Base-by-base conservation (phyloP, 2,329 filamentous ascomycete species). In the Myriosclerotinia curreyana region DNA sequence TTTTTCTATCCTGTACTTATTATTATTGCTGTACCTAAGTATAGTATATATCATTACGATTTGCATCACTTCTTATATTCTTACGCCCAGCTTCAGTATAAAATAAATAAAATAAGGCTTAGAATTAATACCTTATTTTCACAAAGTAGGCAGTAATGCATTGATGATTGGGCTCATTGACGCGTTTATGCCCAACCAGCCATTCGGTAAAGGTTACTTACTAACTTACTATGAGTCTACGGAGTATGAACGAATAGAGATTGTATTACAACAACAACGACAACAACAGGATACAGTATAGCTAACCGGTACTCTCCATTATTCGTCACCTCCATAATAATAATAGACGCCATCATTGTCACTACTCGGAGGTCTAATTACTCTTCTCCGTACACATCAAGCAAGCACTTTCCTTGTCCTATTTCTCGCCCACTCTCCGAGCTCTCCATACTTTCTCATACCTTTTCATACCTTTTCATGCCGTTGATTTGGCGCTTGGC, bases 181-280 rank as follows among this genome's bases (percentile, higher is more conserved):
- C 60, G 50, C 50, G n/a, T 62, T 62, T 55, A 62, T 62, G 60
- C 60, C 60, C 60, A 62, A 62, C 40, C 50, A 55, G 51, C 25
- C 49, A 31, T 44, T 34, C 28, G 49, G 48, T 52, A 60, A 51
- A 25, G 31, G 34, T 46, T n/a, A 15, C 40, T 6, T 42, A 11
- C 5, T 15, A 5, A 17, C 9, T 12, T 31, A 31, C 5, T 31
- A 31, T 6, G 28, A 31, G 5, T 31, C 28, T 31, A 31, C 28
- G 28, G 5, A 31, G 28, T 2, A 31, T 6, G 28, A 31, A 31
- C 28, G 28, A 31, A 31, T 31, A 31, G 4, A 6, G 28, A 31
- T 31, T 31, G 28, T 31, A 31, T 31, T 6, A 31, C 28, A 31
- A 5, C 28, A 31, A 31, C 28, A 31, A n/a, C n/a, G n/a, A n/a